phyloP scores from a whole-genome alignment of 2,329 filamentous ascomycete genomes.

The Aspergillus sp. region DNA sequence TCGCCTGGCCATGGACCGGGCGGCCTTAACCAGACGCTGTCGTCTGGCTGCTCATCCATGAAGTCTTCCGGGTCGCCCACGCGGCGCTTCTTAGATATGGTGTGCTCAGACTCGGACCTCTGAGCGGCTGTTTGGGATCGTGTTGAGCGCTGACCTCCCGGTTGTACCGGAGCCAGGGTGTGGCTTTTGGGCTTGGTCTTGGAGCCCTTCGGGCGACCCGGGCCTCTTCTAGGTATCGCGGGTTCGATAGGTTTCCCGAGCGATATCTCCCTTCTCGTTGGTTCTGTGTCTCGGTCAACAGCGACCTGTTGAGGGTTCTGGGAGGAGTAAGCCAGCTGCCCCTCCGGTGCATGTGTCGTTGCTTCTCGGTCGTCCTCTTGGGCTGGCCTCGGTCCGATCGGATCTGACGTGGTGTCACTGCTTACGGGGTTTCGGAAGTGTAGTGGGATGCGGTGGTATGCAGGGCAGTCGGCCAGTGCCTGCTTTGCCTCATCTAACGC shows the following conservation, averaged over 20 bases:
- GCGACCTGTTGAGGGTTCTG: background rate
- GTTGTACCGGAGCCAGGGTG: background rate
- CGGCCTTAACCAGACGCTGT: background rate
- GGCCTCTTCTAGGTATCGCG: background rate
- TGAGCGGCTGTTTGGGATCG: background rate
- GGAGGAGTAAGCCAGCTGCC: background rate
- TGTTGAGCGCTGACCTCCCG: background rate
- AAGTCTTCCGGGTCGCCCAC: background rate
- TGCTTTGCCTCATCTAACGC: background rate
- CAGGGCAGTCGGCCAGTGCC: background rate
- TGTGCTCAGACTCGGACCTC: background rate
- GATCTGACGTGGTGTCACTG: background rate
- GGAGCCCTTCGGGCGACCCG: background rate
- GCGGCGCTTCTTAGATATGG: background rate
- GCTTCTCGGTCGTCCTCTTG: background rate
- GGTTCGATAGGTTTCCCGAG: background rate
- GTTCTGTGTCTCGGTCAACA: background rate
- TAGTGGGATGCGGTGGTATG: background rate
- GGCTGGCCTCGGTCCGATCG: background rate
- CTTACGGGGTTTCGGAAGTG: background rate
- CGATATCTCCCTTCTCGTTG: background rate
- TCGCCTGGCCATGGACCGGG: too few species aligned
- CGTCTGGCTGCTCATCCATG: background rate
- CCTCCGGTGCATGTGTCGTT: background rate
- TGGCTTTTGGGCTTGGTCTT: background rate